A percentile compares a stretch with the other conserved stretches of the same genome.
phyloP scores from a whole-genome alignment of 768 basidiomycete species.

The Austroboletus eburneus region DNA sequence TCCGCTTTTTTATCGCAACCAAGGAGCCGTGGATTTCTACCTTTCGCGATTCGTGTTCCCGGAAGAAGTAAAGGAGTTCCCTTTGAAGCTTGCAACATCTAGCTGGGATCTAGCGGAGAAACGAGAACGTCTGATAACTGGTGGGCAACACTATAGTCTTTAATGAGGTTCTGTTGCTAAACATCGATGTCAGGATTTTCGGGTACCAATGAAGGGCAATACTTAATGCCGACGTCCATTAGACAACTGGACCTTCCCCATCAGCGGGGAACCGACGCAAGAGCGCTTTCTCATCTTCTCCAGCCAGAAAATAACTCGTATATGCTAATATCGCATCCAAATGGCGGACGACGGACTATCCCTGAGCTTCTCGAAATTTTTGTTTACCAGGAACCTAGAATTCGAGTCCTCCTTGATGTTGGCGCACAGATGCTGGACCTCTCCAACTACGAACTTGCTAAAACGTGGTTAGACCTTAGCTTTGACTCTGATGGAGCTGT shows the following conservation, averaged over 20 bases:
- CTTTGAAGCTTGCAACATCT: conserved; percentile 5
- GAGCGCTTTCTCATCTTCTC: conserved; percentile 21
- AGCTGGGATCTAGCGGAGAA: conserved; percentile 8
- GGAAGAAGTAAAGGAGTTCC: conserved; percentile 27
- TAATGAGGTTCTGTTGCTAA: too few species aligned
- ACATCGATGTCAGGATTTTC: conserved; percentile 34
- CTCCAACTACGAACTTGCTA: conserved; percentile 20
- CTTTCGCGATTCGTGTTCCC: conserved; percentile 46
- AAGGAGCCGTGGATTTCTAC: conserved; percentile 36
- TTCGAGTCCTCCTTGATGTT: background rate
- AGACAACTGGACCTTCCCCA: conserved; percentile 28
- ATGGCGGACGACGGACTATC: conserved; percentile 24
- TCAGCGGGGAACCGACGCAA: conserved; percentile 42
- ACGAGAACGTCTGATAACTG: background rate
- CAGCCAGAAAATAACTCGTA: conserved; percentile 37
- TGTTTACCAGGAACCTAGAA: background rate
- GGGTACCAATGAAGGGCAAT: conserved; percentile 47
- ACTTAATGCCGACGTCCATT: conserved; percentile 11
- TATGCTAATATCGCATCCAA: conserved; percentile 6
- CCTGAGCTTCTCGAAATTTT: conserved; percentile 27
- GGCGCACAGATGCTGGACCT: background rate
- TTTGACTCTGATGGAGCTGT: conserved; percentile 4
- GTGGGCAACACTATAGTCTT: background rate
- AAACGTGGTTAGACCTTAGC: conserved; percentile 8
- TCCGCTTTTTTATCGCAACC: conserved; percentile 28